A percentile compares a stretch with the other conserved stretches of the same genome.
Conservation (phyloP, 192 early-diverging fungal species). For the Linnemannia elongata region DNA sequence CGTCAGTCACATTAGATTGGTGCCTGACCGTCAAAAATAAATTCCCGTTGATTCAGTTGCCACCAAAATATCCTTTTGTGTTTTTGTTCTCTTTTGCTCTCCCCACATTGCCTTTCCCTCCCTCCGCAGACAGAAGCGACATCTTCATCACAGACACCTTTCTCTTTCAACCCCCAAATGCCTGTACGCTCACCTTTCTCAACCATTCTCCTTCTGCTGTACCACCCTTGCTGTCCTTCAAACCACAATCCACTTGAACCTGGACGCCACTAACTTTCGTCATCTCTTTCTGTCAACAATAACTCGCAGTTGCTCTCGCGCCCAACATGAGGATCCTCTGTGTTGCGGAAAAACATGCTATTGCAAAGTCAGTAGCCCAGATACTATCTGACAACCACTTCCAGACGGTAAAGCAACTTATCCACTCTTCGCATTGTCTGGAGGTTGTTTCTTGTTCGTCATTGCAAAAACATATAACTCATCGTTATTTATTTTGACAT, state of each 20-base stretch:
- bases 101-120: neutral
- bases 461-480: neutral
- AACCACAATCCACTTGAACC: neutral
- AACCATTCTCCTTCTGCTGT: neutral
- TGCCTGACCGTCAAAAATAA: neutral
- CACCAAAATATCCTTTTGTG: neutral
- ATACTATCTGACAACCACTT: conserved; percentile 76
- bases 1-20: neutral
- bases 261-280: conserved; percentile 6
- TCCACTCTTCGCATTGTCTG: neutral
- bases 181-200: neutral
- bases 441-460: neutral
- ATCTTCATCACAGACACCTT: neutral
- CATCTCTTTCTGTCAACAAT: neutral
- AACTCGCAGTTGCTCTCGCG: neutral
- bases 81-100: neutral
- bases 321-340: conserved; percentile 84
- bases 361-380: conserved; percentile 83
- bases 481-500: neutral
- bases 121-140: neutral
- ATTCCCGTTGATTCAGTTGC: neutral
- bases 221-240: neutral
- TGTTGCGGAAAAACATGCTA: conserved; percentile 96
- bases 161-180: neutral
- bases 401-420: conserved; percentile 29